phyloP scores from a whole-genome alignment of 495 filamentous ascomycete genomes.

The Penicillium chermesinum region DNA sequence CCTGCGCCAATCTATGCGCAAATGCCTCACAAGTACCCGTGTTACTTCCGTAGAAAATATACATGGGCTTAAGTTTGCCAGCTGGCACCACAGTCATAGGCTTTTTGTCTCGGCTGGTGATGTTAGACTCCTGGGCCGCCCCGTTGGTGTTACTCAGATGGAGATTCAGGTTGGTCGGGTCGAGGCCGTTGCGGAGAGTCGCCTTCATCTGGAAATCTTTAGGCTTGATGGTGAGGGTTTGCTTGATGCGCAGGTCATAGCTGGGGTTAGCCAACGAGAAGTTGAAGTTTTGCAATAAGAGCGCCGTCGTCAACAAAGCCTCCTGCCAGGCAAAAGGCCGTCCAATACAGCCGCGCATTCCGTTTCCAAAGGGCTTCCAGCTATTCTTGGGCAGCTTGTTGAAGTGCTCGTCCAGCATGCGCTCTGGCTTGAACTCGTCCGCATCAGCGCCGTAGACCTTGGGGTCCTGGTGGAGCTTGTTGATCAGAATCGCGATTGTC shows the following conservation, averaged over 20 bases:
- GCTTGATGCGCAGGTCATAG: slow-evolving; percentile 57
- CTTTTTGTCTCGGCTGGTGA: slow-evolving; percentile 19
- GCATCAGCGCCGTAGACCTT: slow-evolving; percentile 58
- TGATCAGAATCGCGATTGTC: slow-evolving; percentile 49
- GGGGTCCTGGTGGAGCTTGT: slow-evolving; percentile 62
- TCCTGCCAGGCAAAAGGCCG: slow-evolving; percentile 67
- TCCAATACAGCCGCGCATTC: slow-evolving; percentile 62
- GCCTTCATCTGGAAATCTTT: slow-evolving; percentile 68
- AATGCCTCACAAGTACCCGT: slow-evolving; percentile 71
- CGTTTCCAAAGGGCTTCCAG: slow-evolving; percentile 61
- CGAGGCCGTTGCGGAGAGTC: slow-evolving; percentile 51
- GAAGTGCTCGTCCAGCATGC: slow-evolving; percentile 61
- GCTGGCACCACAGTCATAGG: slow-evolving; percentile 10
- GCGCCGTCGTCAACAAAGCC: slow-evolving; percentile 47
- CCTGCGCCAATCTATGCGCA: slow-evolving; percentile 55
- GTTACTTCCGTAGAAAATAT: slow-evolving; percentile 70
- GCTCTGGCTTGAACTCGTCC: slow-evolving; percentile 58
- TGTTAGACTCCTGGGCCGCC: slow-evolving; percentile 7
- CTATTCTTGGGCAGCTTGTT: slow-evolving; percentile 51
- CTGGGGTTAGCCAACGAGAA: slow-evolving; percentile 52
- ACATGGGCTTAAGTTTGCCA: slow-evolving; percentile 43
- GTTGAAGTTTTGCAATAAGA: slow-evolving; percentile 57
- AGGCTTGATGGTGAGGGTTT: slow-evolving; percentile 74
- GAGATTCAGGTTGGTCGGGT: slow-evolving; percentile 53
- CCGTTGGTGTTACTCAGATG: slow-evolving; percentile 32